Evolutionary conservation across 2,329 filamentous ascomycete species (phyloP), one percentile per base, ranked within the genome.

Genomic region (Sclerotiophoma versabilis): DNA sequence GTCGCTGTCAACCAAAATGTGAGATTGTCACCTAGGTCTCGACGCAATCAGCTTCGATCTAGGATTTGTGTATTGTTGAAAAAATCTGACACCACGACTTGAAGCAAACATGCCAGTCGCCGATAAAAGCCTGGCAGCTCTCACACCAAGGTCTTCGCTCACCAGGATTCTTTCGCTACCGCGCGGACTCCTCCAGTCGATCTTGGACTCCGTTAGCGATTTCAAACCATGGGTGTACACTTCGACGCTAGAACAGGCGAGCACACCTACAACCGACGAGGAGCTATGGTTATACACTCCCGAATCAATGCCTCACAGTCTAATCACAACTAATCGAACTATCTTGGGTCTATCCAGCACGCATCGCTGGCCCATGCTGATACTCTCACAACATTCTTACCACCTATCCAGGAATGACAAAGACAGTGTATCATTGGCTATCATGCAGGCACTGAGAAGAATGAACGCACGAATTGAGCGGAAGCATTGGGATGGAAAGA

Each of bases 401-500:
- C 22, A 32, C 25, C 29, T 52, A 9, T 23, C 17, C 3, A 27
- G 25, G 5, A 22, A 17, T 12, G 43, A 41, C 12, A 9, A 9
- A 7, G n/a, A 1, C 14, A 30, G 36, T 8, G 20, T 47, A 5
- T 17, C 42, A 15, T 17, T 22, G 4, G 36, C 29, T 5, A 19
- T 52, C 7, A 52, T 36, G 6, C 49, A 52, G 9, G 49, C 49
- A 8, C n/a, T 52, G 17, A 46, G 34, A 11, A 34, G 42, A 15
- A 32, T 29, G 32, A 52, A 46, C 7, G 34, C 36, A 2, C 36
- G n/a, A 4, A 10, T 36, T 9, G 36, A 46, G 29, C n/a, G 30
- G 3, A 12, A 12, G 14, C 14, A 42, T 1, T 46, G 29, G 36
- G 14, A 4, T 6, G 12, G 27, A 1, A 22, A 15, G 12, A 14